Conservation (phyloP, 371 early-diverging fungal species). For the Batrachochytrium dendrobatidis region DNA sequence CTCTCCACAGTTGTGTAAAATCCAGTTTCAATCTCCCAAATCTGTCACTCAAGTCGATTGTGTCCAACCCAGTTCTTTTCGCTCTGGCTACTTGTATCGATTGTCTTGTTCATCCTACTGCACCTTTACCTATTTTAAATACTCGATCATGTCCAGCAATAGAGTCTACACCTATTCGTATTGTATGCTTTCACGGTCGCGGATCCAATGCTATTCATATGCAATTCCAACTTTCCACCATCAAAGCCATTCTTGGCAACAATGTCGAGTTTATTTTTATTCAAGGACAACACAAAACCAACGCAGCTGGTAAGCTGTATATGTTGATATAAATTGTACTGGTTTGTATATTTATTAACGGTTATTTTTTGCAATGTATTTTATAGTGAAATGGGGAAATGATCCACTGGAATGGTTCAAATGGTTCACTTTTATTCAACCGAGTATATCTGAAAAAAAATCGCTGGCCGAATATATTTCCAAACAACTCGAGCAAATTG, state of each 20-base stretch:
- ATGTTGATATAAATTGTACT: too few species aligned
- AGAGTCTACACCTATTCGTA: not conserved
- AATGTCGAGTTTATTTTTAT: not conserved
- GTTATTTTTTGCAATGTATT: too few species aligned
- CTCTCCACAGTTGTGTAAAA: not conserved
- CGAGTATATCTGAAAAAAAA: not conserved
- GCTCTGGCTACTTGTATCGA: not conserved
- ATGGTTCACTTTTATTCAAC: not conserved
- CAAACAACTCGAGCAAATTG: conserved; percentile 5
- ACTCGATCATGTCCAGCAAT: not conserved
- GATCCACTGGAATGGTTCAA: conserved; percentile 5
- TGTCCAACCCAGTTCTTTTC: not conserved
- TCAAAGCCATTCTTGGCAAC: not conserved
- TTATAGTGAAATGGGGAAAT: too few species aligned
- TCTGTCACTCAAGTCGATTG: not conserved
- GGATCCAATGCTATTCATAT: not conserved
- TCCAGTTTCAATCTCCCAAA: not conserved
- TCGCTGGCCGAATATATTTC: not conserved
- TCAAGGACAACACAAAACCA: not conserved
- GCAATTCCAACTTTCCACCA: not conserved
- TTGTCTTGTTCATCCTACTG: not conserved
- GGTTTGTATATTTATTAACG: too few species aligned
- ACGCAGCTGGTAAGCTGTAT: not conserved
- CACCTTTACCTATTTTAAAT: not conserved
- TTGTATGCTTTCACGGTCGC: not conserved